These are phyloP conservation scores for Leucosporidium yakuticum DNA, from an alignment of 768 basidiomycete species.

Conservation along the genomic window DNA sequence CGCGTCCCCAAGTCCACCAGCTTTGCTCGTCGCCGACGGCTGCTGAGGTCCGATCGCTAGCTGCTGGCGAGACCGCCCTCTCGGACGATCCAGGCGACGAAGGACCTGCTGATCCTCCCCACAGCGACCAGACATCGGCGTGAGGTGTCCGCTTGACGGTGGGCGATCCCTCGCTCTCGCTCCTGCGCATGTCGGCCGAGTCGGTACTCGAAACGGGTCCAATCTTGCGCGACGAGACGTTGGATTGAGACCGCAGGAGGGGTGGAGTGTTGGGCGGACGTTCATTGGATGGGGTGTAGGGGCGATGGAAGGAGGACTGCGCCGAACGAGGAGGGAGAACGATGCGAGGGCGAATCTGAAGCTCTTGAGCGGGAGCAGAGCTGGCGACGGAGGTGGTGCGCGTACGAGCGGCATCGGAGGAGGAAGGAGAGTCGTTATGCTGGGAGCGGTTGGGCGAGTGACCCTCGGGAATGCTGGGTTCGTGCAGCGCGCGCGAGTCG, in stretches of 20 bases:
- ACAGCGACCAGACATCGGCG: not conserved
- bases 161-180: constrained; percentile 6
- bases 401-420: not conserved
- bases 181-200: constrained; percentile 13
- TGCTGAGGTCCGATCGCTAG: not conserved
- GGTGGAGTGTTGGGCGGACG: not conserved
- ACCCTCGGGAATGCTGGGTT: constrained; percentile 1
- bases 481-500: not conserved
- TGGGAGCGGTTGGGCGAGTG: not conserved
- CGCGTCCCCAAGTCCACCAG: constrained; percentile 1
- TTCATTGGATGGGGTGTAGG: not conserved
- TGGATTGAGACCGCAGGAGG: not conserved
- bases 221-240: constrained; percentile 1
- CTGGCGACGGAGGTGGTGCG: not conserved
- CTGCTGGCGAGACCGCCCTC: not conserved
- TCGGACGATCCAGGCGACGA: no score
- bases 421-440: not conserved
- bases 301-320: not conserved
- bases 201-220: not conserved
- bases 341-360: constrained; percentile 15
- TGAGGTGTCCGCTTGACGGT: not conserved
- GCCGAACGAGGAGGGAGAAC: constrained; percentile 1
- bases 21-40: not conserved
- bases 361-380: not conserved
- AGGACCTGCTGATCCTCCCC: not conserved